Conservation (phyloP, 2,329 filamentous ascomycete species). For the Penicillium polonicum region DNA sequence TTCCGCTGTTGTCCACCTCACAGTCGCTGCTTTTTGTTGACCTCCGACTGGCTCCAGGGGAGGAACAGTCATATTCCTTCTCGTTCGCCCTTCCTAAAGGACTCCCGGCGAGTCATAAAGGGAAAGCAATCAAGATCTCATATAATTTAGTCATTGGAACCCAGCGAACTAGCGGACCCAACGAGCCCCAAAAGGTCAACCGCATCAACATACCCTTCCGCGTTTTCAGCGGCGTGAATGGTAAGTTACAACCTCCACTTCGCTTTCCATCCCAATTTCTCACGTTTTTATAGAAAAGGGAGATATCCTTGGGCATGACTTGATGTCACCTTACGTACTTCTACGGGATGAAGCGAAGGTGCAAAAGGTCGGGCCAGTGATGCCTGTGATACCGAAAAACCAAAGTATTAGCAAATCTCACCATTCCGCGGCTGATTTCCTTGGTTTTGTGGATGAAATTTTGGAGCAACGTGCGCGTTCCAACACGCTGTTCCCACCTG, state of each 20-base stretch:
- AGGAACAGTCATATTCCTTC: conserved; percentile 85
- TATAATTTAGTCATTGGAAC: conserved; percentile 92
- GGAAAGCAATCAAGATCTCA: conserved; percentile 88
- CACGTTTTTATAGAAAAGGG: conserved; percentile 57
- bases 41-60: conserved; percentile 78
- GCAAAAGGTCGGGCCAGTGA: conserved; percentile 48
- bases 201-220: conserved; percentile 93
- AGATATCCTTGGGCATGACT: conserved; percentile 85
- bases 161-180: conserved; percentile 74
- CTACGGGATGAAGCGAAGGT: conserved; percentile 77
- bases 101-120: conserved; percentile 85
- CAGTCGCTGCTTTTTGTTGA: conserved; percentile 97
- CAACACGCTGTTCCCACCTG: conserved; percentile 58
- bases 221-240: conserved; percentile 88
- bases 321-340: conserved; percentile 91
- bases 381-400: conserved; percentile 40
- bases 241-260: conserved; percentile 35
- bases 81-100: conserved; percentile 81
- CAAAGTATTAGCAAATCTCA: conserved; percentile 43
- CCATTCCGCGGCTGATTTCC: conserved; percentile 62
- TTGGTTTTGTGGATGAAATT: conserved; percentile 74
- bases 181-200: conserved; percentile 75
- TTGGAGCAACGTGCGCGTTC: conserved; percentile 57
- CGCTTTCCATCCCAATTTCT: conserved; percentile 12
- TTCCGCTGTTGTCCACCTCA: conserved; percentile 89